Base-by-base conservation (phyloP, 345 rosid genomes). In the Eucalyptus dawsonii region DNA sequence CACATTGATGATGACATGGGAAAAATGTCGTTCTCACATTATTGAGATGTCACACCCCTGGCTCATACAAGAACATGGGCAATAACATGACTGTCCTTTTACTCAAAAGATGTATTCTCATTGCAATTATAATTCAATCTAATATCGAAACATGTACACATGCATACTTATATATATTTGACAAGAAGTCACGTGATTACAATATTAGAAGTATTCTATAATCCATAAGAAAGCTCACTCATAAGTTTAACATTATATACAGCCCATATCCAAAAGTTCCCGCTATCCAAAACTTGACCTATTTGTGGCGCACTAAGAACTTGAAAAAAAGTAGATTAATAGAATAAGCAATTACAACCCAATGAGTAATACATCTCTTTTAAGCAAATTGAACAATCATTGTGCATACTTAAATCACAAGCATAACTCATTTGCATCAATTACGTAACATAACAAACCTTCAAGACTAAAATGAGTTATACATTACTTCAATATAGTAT, bases 271-370 rank as follows among this genome's bases (percentile, higher is more conserved):
- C 62, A 56, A 56, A 56, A 22, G 27, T 24, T 56, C 29, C 62
- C 0, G 1, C 27, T 56, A 56, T 56, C 6, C 62, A 56, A 56
- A 56, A 56, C 29, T 24, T 56, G 62, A 56, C 6, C 62, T 56
- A 24, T 24, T 56, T 24, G 62, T 11, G 29, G 62, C 0, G 0
- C 29, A 56, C 2, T 0, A 56, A 56, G 62, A 24, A 56, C 13
- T 24, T 56, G 29, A 24, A 56, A 5, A 22, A 56, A 27, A 45
- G 1, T 24, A 56, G 62, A 56, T 24, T 2, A 56, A 56, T 56
- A 24, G 12, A 56, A 56, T 21, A 24, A 56, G 29, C 6, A 56
- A 56, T 56, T 56, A 56, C 5, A 56, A 25, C 62, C 13, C 6
- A 24, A 2, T 56, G 62, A 56, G 5, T 22, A 56, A 56, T 56